phyloP scores from a whole-genome alignment of 2,329 filamentous ascomycete species.

The Aspergillus sp. region DNA sequence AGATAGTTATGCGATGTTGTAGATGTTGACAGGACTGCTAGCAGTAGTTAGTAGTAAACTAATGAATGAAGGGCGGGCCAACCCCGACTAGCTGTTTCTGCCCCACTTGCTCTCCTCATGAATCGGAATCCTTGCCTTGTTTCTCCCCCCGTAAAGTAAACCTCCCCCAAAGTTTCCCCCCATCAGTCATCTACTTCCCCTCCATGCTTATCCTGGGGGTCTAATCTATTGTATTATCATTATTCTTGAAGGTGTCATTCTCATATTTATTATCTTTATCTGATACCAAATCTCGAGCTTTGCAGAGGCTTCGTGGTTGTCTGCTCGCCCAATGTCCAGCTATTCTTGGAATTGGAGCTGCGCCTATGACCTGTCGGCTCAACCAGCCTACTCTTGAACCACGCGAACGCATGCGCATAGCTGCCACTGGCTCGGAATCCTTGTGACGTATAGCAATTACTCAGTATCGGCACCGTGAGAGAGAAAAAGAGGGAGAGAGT shows the following conservation, averaged over 20 bases:
- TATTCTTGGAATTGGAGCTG: constrained; percentile 14
- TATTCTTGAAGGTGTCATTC: neutral
- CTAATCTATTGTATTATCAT: too few relatives aligned
- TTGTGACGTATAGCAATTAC: neutral
- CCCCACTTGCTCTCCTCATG: too few relatives aligned
- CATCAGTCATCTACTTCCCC: neutral
- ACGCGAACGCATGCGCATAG: constrained; percentile 7
- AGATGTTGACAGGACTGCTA: too few relatives aligned
- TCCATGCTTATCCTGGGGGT: neutral
- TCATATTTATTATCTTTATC: neutral
- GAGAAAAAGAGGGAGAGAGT: neutral
- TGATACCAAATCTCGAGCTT: neutral
- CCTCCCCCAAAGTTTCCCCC: neutral
- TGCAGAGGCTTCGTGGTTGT: neutral
- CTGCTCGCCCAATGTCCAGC: constrained; percentile 19
- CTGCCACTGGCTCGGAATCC: neutral
- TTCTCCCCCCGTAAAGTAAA: too few relatives aligned
- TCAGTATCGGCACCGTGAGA: neutral
- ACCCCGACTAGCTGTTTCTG: too few relatives aligned
- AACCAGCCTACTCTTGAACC: constrained; percentile 7
- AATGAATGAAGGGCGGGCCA: too few relatives aligned
- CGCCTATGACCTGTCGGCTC: constrained; percentile 20
- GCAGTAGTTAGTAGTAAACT: too few relatives aligned
- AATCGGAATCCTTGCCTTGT: too few relatives aligned
- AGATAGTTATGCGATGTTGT: too few relatives aligned